Evolutionary conservation across 768 basidiomycete genomes (phyloP), one percentile per base, ranked within the genome.

Genomic region (Lactifluus volemus): DNA sequence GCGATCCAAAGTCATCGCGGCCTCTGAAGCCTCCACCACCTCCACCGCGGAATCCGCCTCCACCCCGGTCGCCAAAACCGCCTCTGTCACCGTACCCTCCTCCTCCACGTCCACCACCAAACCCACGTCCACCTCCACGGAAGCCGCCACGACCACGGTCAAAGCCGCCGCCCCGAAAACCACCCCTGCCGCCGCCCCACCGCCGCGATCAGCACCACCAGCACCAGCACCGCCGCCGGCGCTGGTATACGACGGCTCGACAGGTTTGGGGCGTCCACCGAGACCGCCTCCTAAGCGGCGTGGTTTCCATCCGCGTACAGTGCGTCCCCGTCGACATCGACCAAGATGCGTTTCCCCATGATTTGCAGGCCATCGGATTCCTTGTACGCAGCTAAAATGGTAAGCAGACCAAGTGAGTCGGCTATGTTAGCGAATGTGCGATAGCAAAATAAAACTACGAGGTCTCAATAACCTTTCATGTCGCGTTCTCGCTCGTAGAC

Each of bases 281-380:
- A 98, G 81, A 5, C 97, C 97, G n/a, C 97, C 97, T 19, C 96
- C 97, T 0, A 98, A 78, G 55, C 95, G 85, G 52, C 93, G 87
- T 1, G 97, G 97, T 71, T 97, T 98, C 97, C 97, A 99, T 2
- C 95, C 97, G 61, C 96, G 85, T 30, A 99, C 97, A 11, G 97
- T 99, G 52, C 97, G 84, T 19, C 97, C 97, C 39, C 97, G 88
- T 99, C 97, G 64, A 99, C 97, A 70, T 99, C 97, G 54, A 99
- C 96, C 39, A 98, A 80, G 66, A 98, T 95, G 68, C 89, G 83
- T 73, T 97, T 97, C 69, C 92, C 92, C 81, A 94, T 90, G 66
- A 99, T 92, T 64, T 93, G 90, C 48, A 99, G 81, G 25, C 94
- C 92, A 69, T 98, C 96, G 19, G 95, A 98, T 72, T 98, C 97